phyloP scores from a whole-genome alignment of 1,139 yeast genomes.

The Saccharomyces hybrid region DNA sequence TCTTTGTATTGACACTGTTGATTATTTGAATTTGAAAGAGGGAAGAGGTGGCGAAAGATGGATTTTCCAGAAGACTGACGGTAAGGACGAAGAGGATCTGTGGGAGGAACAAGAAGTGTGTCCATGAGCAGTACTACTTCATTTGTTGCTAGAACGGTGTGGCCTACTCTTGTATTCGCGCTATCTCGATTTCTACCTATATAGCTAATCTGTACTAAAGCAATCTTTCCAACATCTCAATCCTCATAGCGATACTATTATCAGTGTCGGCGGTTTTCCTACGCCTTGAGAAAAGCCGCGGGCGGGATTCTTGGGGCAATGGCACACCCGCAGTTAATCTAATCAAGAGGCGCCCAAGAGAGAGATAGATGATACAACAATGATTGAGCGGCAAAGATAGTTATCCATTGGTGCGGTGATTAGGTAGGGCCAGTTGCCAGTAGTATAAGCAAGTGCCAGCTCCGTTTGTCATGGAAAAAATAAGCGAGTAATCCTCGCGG shows the following conservation, averaged over 20 bases:
- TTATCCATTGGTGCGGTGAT: neutral
- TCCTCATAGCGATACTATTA: neutral
- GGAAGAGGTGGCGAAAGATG: slow-evolving; percentile 37
- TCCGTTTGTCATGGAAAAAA: neutral
- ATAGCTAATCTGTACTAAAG: neutral
- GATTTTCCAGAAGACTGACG: slow-evolving; percentile 41
- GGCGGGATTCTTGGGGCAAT: neutral
- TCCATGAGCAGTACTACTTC: slow-evolving; percentile 41
- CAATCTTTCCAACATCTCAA: neutral
- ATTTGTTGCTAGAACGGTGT: neutral
- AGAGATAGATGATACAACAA: neutral
- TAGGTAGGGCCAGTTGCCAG: neutral
- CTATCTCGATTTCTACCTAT: neutral
- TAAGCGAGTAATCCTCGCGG: neutral
- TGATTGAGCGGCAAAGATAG: neutral
- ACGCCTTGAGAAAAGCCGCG: slow-evolving; percentile 1
- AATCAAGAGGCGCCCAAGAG: neutral
- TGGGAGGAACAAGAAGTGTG: slow-evolving; percentile 78
- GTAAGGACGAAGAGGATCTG: slow-evolving; percentile 46
- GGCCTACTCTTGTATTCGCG: neutral
- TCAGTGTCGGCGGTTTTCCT: neutral
- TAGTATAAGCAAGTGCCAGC: neutral
- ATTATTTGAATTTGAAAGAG: slow-evolving; percentile 47
- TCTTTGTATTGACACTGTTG: slow-evolving; percentile 66
- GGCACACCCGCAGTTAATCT: neutral